Conservation (phyloP, 1,139 yeast species). For the Hanseniaspora gamundiae region DNA sequence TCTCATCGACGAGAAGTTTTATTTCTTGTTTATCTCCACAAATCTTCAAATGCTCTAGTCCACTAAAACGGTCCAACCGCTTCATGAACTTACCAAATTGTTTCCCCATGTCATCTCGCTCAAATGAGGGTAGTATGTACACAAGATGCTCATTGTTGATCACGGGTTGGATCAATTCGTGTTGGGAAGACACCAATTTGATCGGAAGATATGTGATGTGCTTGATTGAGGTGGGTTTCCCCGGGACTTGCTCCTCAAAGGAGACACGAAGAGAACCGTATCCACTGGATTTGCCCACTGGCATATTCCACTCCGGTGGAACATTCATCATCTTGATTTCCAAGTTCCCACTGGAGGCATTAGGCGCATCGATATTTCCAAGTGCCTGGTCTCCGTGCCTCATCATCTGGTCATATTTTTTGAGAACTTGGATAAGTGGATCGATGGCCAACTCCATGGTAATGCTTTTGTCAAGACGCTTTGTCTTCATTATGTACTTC, state of each 20-base stretch:
- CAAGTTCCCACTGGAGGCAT: neutral
- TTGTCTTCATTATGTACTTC: neutral
- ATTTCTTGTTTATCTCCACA: slow-evolving; percentile 11
- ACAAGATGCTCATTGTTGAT: slow-evolving; percentile 18
- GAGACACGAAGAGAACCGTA: neutral
- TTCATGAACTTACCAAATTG: slow-evolving; percentile 21
- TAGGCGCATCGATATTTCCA: neutral
- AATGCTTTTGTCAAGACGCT: neutral
- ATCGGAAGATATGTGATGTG: slow-evolving; percentile 24
- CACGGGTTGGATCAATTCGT: slow-evolving; percentile 22
- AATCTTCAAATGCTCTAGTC: slow-evolving; percentile 17
- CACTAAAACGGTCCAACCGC: slow-evolving; percentile 22
- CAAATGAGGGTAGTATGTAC: slow-evolving; percentile 18
- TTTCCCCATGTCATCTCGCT: slow-evolving; percentile 19
- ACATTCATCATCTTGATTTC: neutral
- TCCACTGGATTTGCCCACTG: slow-evolving; percentile 6
- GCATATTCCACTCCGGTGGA: slow-evolving; percentile 1
- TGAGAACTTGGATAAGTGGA: neutral
- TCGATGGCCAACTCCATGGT: neutral
- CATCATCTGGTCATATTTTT: neutral
- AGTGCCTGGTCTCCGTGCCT: slow-evolving; percentile 1
- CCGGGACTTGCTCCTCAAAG: slow-evolving; percentile 1
- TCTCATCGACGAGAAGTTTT: slow-evolving; percentile 19
- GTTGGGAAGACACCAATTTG: slow-evolving; percentile 19
- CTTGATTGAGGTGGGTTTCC: slow-evolving; percentile 13